Conservation (phyloP, 2,329 filamentous ascomycete species). For the Acrodontium crateriforme region DNA sequence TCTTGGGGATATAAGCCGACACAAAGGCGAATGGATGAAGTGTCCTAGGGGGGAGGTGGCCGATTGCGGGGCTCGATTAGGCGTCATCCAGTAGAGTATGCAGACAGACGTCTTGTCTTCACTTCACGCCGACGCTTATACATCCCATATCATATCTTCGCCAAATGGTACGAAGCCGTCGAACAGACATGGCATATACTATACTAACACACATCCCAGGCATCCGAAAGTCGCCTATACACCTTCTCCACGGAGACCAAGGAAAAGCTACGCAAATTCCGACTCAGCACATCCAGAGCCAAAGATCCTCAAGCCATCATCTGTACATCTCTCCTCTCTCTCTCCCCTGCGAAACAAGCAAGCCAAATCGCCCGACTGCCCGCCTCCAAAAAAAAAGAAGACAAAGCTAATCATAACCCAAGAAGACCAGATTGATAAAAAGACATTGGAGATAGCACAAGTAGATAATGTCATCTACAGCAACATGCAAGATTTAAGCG, state of each 20-base stretch:
- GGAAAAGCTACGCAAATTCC: conserved; percentile 85
- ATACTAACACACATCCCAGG: too few relatives aligned
- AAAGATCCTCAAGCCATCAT: conserved; percentile 83
- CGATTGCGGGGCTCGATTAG: too few relatives aligned
- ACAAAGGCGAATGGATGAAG: neutral
- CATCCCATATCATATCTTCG: too few relatives aligned
- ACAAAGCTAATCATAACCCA: conserved; percentile 2
- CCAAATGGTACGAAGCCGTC: too few relatives aligned
- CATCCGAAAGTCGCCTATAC: conserved; percentile 80
- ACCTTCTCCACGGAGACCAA: conserved; percentile 84
- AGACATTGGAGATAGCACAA: conserved; percentile 78
- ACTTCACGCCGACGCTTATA: neutral
- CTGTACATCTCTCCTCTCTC: conserved; percentile 48
- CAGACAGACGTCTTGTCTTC: too few relatives aligned
- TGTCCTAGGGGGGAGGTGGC: too few relatives aligned
- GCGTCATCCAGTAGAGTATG: too few relatives aligned
- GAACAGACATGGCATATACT: too few relatives aligned
- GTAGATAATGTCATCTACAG: conserved; percentile 58
- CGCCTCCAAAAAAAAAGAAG: neutral
- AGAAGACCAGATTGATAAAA: conserved; percentile 78
- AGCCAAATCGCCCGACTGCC: conserved; percentile 1
- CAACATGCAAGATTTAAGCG: conserved; percentile 64
- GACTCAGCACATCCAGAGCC: conserved; percentile 74
- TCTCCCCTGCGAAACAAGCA: too few relatives aligned
- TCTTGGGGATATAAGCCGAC: neutral